phyloP scores from a whole-genome alignment of 139 green algal genomes.

The Picochlorum sp. region DNA sequence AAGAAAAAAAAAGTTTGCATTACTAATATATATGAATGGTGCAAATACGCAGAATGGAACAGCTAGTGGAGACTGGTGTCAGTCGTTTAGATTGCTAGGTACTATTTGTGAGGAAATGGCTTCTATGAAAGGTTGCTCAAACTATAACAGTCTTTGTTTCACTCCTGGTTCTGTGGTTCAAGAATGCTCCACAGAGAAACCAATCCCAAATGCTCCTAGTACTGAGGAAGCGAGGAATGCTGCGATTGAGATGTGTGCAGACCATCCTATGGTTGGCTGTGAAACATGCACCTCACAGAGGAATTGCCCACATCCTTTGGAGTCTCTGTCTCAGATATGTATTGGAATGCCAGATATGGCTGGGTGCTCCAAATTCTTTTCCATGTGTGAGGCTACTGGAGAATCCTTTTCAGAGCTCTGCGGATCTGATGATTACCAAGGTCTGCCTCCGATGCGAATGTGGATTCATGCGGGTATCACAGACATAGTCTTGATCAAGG shows the following conservation, averaged over 20 bases:
- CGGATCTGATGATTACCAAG: background rate
- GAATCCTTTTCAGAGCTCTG: conserved; percentile 13
- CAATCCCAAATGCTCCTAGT: background rate
- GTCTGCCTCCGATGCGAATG: conserved; percentile 10
- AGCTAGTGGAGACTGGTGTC: conserved; percentile 9
- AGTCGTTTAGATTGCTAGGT: conserved; percentile 11
- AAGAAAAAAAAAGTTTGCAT: too few species aligned
- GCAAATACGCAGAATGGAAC: too few species aligned
- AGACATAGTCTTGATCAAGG: conserved; percentile 25
- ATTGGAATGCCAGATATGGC: conserved; percentile 3
- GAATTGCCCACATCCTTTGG: conserved; percentile 12
- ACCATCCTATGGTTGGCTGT: conserved; percentile 6
- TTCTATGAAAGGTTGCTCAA: conserved; percentile 4
- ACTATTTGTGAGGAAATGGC: conserved; percentile 19
- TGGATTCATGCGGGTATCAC: conserved; percentile 20
- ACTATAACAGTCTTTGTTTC: conserved; percentile 15
- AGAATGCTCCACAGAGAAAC: conserved; percentile 7
- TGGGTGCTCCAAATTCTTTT: conserved; percentile 4
- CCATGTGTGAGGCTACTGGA: conserved; percentile 11
- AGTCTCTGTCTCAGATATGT: conserved; percentile 6
- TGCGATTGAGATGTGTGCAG: background rate
- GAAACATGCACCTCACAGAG: background rate
- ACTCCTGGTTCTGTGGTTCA: conserved; percentile 4
- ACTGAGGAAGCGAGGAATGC: conserved; percentile 6
- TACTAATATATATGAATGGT: too few species aligned